Conservation (phyloP, 441 rosid genomes). For the Erodium trifolium region DNA sequence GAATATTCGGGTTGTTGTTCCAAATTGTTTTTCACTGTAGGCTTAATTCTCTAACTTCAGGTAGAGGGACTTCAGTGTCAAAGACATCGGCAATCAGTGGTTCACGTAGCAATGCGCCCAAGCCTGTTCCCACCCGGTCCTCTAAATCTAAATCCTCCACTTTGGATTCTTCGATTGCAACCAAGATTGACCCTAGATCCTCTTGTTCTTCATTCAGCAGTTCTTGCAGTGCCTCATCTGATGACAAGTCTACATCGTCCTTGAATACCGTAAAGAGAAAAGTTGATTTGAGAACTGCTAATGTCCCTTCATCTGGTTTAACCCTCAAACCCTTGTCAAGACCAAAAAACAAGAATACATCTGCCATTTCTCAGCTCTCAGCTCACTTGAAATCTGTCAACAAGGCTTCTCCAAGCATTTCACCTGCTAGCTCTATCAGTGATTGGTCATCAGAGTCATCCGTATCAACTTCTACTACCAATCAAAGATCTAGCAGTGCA, state of each 20-base stretch:
- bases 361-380: constrained; percentile 31
- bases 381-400: constrained; percentile 36
- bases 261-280: constrained; percentile 28
- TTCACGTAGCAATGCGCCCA: constrained; percentile 34
- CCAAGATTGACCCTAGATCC: constrained; percentile 42
- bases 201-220: constrained; percentile 63
- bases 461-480: constrained; percentile 47
- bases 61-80: constrained; percentile 32
- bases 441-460: constrained; percentile 63
- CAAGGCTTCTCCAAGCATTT: constrained; percentile 44
- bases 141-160: constrained; percentile 26
- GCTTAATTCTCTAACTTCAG: constrained; percentile 30
- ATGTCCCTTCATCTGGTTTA: constrained; percentile 26
- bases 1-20: background rate
- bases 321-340: constrained; percentile 24
- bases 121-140: constrained; percentile 30
- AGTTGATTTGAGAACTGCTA: constrained; percentile 28
- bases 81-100: constrained; percentile 31
- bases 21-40: constrained; percentile 11
- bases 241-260: constrained; percentile 32
- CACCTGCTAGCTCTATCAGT: constrained; percentile 64
- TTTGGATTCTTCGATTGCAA: constrained; percentile 37
- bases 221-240: constrained; percentile 50
- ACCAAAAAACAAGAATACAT: constrained; percentile 33
- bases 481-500: constrained; percentile 33